Base-by-base conservation (phyloP, 192 early-diverging fungal species). In the Radiomyces spectabilis region DNA sequence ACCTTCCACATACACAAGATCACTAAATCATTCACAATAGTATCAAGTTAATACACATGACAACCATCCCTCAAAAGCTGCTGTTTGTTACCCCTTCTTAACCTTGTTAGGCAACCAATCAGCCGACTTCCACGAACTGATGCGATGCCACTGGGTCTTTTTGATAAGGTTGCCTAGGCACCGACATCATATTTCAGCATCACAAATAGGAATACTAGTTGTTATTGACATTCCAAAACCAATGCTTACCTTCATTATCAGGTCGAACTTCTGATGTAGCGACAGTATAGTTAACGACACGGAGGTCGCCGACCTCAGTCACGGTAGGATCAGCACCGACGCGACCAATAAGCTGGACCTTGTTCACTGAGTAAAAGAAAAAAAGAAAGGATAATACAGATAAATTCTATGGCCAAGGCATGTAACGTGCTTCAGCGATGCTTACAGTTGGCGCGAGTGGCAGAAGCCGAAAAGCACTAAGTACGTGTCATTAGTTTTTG, bases 131-230 rank as follows among this genome's bases (percentile, higher is more conserved):
- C 73, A 80, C 8, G 61, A 69, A 31, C 60, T 54, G 55, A 87
- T 68, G 40, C 68, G 71, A 65, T 87, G 85, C 85, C 85, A 87
- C 53, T 78, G 78, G 19, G 83, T 85, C 31, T 73, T 71, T 66
- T 87, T 77, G 43, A 87, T 53, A 30, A 79, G 55, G 55, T 87
- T 81, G 51, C 81, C 75, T 77, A 48, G 15, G 16, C 16, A 45
- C n/a, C n/a, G n/a, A n/a, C n/a, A n/a, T n/a, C n/a, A n/a, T n/a
- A n/a, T n/a, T n/a, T n/a, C n/a, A n/a, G n/a, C n/a, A n/a, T n/a
- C n/a, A n/a, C n/a, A n/a, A n/a, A n/a, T n/a, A n/a, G n/a, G n/a
- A n/a, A n/a, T n/a, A n/a, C n/a, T n/a, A n/a, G n/a, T n/a, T n/a
- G n/a, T n/a, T n/a, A n/a, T n/a, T n/a, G n/a, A 18, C 40, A 35